Conservation (phyloP, 768 basidiomycete genomes). For the Lactarius psammicola region DNA sequence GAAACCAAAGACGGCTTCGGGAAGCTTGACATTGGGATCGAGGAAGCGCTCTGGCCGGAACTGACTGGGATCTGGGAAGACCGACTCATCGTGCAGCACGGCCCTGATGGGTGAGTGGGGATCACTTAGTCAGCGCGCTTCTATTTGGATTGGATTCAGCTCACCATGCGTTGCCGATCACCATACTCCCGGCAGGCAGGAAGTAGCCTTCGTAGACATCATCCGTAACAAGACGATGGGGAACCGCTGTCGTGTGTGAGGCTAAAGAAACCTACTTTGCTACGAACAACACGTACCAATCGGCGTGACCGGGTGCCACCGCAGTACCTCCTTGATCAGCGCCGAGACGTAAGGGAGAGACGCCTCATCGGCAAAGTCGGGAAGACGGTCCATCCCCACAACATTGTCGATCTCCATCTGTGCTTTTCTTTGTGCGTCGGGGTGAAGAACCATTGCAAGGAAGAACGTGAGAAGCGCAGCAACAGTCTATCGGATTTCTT, state of each 20-base stretch:
- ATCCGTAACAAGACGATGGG: constrained; percentile 29
- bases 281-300: constrained; percentile 18
- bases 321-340: constrained; percentile 32
- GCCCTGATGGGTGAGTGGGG: constrained; percentile 21
- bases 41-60: constrained; percentile 26
- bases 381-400: constrained; percentile 33
- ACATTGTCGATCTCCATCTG: constrained; percentile 35
- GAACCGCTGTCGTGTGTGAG: constrained; percentile 23
- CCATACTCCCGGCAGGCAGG: constrained; percentile 36
- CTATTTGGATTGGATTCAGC: neutral
- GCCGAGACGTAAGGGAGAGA: constrained; percentile 33
- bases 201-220: constrained; percentile 34
- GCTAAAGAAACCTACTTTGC: neutral
- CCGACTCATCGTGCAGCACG: constrained; percentile 18
- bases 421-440: constrained; percentile 31
- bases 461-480: constrained; percentile 34
- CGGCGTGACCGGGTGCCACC: constrained; percentile 31
- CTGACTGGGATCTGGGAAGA: constrained; percentile 20
- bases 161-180: constrained; percentile 31
- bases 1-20: constrained; percentile 22
- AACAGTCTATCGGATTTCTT: constrained; percentile 27
- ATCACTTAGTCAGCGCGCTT: neutral
- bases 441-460: constrained; percentile 35
- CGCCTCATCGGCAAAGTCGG: constrained; percentile 29
- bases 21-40: constrained; percentile 6